phyloP scores from a whole-genome alignment of 805 yeast species.

The Metschnikowia matae region DNA sequence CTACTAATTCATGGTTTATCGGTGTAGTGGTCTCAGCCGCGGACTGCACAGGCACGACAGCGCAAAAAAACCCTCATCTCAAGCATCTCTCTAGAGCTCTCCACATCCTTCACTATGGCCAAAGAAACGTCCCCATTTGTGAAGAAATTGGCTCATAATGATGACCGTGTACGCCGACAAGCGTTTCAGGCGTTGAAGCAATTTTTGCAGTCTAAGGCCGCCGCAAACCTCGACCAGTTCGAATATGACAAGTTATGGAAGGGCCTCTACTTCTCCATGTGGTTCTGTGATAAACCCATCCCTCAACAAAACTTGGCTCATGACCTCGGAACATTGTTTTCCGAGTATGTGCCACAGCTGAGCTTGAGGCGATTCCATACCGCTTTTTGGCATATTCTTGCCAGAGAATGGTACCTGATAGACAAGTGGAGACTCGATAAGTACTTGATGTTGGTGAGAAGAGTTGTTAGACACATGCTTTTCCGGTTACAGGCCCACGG shows the following conservation, averaged over 20 bases:
- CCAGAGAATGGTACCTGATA: slow-evolving; percentile 76
- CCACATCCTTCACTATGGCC: slow-evolving; percentile 10
- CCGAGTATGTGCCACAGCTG: slow-evolving; percentile 38
- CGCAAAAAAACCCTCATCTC: slow-evolving; percentile 4
- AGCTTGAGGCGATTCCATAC: slow-evolving; percentile 51
- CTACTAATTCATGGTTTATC: background rate
- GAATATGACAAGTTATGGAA: slow-evolving; percentile 89
- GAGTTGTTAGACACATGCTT: slow-evolving; percentile 64
- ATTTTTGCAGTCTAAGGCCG: slow-evolving; percentile 43
- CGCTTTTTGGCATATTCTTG: slow-evolving; percentile 78
- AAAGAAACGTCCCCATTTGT: slow-evolving; percentile 52
- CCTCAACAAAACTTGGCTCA: slow-evolving; percentile 85
- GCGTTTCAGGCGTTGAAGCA: slow-evolving; percentile 64
- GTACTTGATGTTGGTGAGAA: slow-evolving; percentile 74
- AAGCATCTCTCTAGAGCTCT: background rate
- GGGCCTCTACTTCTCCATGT: slow-evolving; percentile 92
- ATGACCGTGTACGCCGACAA: slow-evolving; percentile 66
- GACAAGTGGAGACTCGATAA: slow-evolving; percentile 89
- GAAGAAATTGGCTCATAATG: slow-evolving; percentile 80
- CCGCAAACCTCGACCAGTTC: slow-evolving; percentile 39
- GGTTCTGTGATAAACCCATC: slow-evolving; percentile 92
- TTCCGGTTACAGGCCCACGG: slow-evolving; percentile 47
- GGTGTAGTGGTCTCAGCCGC: background rate
- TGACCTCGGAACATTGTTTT: slow-evolving; percentile 57
- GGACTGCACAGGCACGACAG: background rate